Percentiles rank a stretch among this genome's conserved stretches.
These are phyloP conservation scores for Coniochaeta sp. DNA, from an alignment of 2,329 filamentous ascomycete species.

Conservation along the genomic window DNA sequence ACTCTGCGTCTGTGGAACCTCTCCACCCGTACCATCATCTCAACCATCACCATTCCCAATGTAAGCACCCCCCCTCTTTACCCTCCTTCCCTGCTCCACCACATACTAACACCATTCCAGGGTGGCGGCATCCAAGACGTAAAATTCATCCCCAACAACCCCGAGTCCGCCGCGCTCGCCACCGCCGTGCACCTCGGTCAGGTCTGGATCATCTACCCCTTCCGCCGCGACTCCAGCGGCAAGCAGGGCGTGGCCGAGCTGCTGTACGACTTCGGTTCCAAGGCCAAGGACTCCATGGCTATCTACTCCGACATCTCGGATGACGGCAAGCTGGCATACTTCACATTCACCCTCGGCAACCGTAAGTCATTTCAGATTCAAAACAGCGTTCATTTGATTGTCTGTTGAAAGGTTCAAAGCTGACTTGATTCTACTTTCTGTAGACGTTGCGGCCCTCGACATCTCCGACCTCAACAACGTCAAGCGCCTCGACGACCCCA, in stretches of 20 bases:
- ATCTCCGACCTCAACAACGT: slow-evolving; percentile 52
- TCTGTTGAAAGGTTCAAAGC: too few relatives aligned
- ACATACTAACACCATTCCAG: slow-evolving; percentile 11
- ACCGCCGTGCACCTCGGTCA: slow-evolving; percentile 53
- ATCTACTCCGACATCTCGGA: slow-evolving; percentile 54
- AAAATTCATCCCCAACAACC: slow-evolving; percentile 56
- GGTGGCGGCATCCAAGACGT: slow-evolving; percentile 56
- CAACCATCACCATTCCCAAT: slow-evolving; percentile 52
- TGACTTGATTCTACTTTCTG: too few relatives aligned
- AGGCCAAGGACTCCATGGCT: slow-evolving; percentile 46
- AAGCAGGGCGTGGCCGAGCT: slow-evolving; percentile 50
- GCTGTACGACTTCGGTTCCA: slow-evolving; percentile 49
- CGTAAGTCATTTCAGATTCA: slow-evolving; percentile 13
- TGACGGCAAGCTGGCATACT: slow-evolving; percentile 50
- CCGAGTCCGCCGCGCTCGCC: slow-evolving; percentile 49
- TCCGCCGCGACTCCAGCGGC: slow-evolving; percentile 44
- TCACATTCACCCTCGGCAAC: slow-evolving; percentile 53
- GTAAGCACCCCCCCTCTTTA: slow-evolving; percentile 24
- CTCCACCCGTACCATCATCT: slow-evolving; percentile 43
- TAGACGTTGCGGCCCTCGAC: slow-evolving; percentile 49
- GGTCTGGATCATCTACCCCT: slow-evolving; percentile 59
- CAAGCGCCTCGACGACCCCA: slow-evolving; percentile 53
- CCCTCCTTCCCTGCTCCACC: background rate
- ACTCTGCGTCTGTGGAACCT: slow-evolving; percentile 55
- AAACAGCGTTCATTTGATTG: too few relatives aligned